Conservation (phyloP, 139 green algal genomes). For the Eudorina sp. region DNA sequence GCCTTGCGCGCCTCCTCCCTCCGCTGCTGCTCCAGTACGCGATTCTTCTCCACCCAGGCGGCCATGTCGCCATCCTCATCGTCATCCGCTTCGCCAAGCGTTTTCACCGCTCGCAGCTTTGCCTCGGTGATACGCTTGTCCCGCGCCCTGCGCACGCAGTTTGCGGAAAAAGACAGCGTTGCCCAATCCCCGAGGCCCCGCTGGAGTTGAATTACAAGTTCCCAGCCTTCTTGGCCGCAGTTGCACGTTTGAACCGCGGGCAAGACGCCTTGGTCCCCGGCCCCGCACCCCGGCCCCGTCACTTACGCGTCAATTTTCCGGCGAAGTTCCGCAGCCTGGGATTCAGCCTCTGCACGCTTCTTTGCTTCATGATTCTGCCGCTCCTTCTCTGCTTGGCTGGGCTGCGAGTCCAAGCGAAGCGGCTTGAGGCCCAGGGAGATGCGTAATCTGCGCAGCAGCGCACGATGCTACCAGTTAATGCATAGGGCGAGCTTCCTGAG, state of each 20-base stretch:
- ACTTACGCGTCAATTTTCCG: conserved; percentile 63
- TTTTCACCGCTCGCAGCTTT: conserved; percentile 59
- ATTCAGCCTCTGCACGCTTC: conserved; percentile 11
- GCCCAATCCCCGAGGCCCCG: too few species aligned
- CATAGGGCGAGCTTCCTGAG: not conserved
- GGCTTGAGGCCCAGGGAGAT: conserved; percentile 82
- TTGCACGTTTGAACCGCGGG: too few species aligned
- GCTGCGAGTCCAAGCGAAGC: conserved; percentile 52
- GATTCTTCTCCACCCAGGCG: conserved; percentile 79
- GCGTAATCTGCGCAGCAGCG: conserved; percentile 70
- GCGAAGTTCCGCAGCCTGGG: conserved; percentile 48
- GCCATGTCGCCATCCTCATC: conserved; percentile 78
- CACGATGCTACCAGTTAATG: not conserved
- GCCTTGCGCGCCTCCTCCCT: conserved; percentile 42
- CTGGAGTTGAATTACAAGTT: too few species aligned
- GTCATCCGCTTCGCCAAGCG: conserved; percentile 69
- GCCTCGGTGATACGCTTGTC: conserved; percentile 62
- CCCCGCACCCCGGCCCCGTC: too few species aligned
- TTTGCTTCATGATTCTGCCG: conserved; percentile 38
- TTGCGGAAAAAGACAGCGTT: too few species aligned
- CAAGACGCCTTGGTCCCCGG: too few species aligned
- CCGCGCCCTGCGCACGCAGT: conserved; percentile 51
- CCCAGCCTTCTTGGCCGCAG: too few species aligned
- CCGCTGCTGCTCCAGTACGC: conserved; percentile 56
- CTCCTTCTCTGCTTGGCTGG: conserved; percentile 20